Conservation (phyloP, 768 basidiomycete genomes). For the Pholiota microspora region DNA sequence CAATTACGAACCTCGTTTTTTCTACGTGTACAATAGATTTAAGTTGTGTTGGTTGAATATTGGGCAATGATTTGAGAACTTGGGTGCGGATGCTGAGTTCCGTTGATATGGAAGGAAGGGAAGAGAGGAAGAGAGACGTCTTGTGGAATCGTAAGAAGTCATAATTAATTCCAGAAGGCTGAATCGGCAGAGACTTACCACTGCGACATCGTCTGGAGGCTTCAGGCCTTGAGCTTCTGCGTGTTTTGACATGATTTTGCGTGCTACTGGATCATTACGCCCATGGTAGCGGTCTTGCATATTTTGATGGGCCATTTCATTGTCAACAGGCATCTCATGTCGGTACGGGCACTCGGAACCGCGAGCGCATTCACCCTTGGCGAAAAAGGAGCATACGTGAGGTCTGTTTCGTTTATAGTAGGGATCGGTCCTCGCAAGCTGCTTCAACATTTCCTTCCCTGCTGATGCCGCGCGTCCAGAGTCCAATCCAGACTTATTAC, state of each 20-base stretch:
- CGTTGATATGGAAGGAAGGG: conserved; percentile 65
- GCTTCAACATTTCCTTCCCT: conserved; percentile 96
- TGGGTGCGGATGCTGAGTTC: conserved; percentile 74
- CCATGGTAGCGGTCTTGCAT: conserved; percentile 95
- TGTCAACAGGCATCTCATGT: conserved; percentile 86
- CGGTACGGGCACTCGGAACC: conserved; percentile 94
- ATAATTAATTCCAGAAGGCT: too few relatives aligned
- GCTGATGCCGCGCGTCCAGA: conserved; percentile 66
- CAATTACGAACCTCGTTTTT: conserved; percentile 60
- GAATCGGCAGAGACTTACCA: conserved; percentile 53
- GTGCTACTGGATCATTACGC: conserved; percentile 89
- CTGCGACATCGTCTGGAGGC: conserved; percentile 83
- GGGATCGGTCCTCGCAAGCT: conserved; percentile 91
- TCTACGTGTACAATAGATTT: conserved; percentile 85
- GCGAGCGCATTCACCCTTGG: conserved; percentile 91
- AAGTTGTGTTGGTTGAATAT: conserved; percentile 59
- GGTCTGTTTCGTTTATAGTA: conserved; percentile 97
- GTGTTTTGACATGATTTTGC: conserved; percentile 79
- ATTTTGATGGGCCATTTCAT: conserved; percentile 86
- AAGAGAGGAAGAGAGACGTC: conserved; percentile 86
- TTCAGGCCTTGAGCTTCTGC: conserved; percentile 82
- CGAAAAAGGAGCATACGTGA: conserved; percentile 92
- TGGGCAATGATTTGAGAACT: conserved; percentile 67
- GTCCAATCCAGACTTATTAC: conserved; percentile 63
- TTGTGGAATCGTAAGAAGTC: too few relatives aligned